These are phyloP conservation scores for Wallacemonas sp. DNA, from an alignment of 208 protist genomes.

Conservation along the genomic window DNA sequence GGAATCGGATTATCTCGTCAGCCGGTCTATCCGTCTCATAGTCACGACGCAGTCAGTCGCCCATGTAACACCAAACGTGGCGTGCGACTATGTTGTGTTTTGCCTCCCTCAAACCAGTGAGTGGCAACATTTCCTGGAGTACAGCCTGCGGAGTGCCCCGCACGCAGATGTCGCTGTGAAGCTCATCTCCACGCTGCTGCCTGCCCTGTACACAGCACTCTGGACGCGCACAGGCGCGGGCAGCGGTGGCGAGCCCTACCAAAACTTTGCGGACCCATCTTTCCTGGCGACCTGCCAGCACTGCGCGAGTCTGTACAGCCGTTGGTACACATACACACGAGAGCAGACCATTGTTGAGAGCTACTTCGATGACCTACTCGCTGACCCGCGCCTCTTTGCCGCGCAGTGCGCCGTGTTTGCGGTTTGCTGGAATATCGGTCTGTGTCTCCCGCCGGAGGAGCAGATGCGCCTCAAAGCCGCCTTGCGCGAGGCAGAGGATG, in stretches of 20 bases:
- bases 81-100: conserved; percentile 49
- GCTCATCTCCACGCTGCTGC: conserved; percentile 42
- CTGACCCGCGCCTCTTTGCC: conserved; percentile 29
- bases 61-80: conserved; percentile 28
- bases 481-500: conserved; percentile 1
- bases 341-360: conserved; percentile 12
- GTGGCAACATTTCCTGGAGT: conserved; percentile 43
- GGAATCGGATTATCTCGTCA: conserved; percentile 33
- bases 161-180: conserved; percentile 19
- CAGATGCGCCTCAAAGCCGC: not conserved
- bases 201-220: conserved; percentile 4
- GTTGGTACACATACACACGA: conserved; percentile 31
- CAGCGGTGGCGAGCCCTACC: not conserved
- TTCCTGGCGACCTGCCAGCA: conserved; percentile 25
- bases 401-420: conserved; percentile 22
- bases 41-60: conserved; percentile 25
- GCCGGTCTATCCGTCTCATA: conserved; percentile 31
- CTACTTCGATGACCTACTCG: conserved; percentile 23
- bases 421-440: conserved; percentile 11
- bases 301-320: conserved; percentile 35
- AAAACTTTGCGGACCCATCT: conserved; percentile 6
- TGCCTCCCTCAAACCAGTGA: conserved; percentile 20
- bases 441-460: not conserved
- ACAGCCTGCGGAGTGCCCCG: conserved; percentile 25
- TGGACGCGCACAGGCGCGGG: not conserved